A percentile compares a stretch with the other conserved stretches of the same genome.
These are phyloP conservation scores for Bipolaris sorokiniana DNA, from an alignment of 2,329 filamentous ascomycete species.

Conservation along the genomic window DNA sequence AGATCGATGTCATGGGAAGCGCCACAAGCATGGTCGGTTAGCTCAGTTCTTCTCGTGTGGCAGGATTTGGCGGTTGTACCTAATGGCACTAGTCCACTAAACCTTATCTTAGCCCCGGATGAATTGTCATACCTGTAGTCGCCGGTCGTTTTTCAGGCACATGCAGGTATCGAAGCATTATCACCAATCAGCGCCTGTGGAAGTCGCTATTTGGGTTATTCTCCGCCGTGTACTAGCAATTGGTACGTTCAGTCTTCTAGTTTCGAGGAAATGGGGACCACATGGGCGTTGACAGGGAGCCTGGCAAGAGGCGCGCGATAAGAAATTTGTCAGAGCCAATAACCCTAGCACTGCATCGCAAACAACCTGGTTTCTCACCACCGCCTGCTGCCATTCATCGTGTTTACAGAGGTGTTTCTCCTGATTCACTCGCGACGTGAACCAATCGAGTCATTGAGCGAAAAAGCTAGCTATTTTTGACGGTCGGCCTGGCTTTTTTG, in stretches of 20 bases:
- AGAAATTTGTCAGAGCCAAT: background rate
- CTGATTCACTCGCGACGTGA: background rate
- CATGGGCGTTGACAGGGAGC: too few relatives aligned
- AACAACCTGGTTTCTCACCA: background rate
- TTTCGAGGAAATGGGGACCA: too few relatives aligned
- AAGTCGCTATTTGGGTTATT: background rate
- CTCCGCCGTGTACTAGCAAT: too few relatives aligned
- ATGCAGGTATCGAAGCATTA: constrained; percentile 8
- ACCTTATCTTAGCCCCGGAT: constrained; percentile 14
- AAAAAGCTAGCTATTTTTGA: constrained; percentile 24
- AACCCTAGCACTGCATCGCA: background rate
- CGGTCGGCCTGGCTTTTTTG: constrained; percentile 10
- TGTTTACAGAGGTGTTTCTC: background rate
- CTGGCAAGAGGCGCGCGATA: background rate
- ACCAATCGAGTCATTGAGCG: constrained; percentile 9
- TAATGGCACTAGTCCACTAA: constrained; percentile 13
- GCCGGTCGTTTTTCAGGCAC: constrained; percentile 10
- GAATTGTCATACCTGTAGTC: constrained; percentile 12
- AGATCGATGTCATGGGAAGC: constrained; percentile 12
- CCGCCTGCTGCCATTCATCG: background rate
- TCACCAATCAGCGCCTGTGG: constrained; percentile 2
- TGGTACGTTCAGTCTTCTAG: too few relatives aligned
- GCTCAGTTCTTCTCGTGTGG: constrained; percentile 9
- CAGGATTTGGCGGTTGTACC: constrained; percentile 8
- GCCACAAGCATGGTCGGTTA: constrained; percentile 10